Evolutionary conservation across 176 grass and related monocot species (phyloP).

Genomic region (Rhynchospora tenuis): DNA sequence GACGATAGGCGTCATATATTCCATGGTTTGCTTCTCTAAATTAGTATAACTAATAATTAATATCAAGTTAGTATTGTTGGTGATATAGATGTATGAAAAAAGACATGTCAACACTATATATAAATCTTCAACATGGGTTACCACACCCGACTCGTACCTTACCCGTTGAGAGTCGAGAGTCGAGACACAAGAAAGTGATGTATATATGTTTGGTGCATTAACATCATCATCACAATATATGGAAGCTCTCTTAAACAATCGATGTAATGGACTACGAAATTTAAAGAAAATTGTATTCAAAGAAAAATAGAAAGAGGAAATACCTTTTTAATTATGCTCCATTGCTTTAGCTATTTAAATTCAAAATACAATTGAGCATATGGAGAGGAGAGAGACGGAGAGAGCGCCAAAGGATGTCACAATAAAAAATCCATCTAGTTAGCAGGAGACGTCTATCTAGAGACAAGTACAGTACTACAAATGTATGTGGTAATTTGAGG

Average conservation of each 20-base stretch:
- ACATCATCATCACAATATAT: too few species aligned
- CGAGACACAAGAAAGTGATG: too few species aligned
- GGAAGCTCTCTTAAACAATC: too few species aligned
- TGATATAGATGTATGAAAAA: neutral
- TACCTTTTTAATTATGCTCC: neutral
- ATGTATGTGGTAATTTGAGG: neutral
- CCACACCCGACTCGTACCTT: too few species aligned
- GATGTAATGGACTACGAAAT: neutral
- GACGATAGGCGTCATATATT: slow-evolving; percentile 14
- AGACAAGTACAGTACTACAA: neutral
- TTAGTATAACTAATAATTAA: neutral
- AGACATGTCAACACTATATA: neutral
- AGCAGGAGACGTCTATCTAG: neutral
- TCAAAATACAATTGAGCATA: neutral
- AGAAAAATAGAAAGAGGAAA: neutral
- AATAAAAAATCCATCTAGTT: neutral
- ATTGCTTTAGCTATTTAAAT: neutral
- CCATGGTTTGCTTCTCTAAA: neutral
- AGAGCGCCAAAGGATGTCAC: neutral
- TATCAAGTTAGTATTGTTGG: neutral
- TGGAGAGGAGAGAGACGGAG: neutral
- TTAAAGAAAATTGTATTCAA: neutral
- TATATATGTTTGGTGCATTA: too few species aligned
- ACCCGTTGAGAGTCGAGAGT: too few species aligned
- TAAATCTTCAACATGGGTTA: too few species aligned